Evolutionary conservation across 176 grass and related monocot species (phyloP).

Genomic region (Areca catechu): DNA sequence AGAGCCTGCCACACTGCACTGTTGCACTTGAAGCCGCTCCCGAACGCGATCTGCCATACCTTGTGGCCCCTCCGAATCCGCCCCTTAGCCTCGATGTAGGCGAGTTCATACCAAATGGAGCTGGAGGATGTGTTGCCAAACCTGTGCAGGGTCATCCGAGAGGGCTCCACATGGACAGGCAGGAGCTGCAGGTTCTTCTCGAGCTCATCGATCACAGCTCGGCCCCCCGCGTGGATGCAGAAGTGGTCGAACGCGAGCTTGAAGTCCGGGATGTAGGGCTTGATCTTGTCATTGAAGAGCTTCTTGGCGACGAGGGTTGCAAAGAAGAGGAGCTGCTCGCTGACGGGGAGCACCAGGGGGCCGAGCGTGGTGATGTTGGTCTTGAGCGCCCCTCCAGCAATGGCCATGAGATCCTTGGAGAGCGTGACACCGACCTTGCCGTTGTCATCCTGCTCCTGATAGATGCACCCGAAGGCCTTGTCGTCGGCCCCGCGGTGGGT

Average conservation of each 20-base stretch:
- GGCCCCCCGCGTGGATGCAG: constrained; percentile 51
- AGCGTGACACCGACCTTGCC: constrained; percentile 29
- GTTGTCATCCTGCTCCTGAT: constrained; percentile 42
- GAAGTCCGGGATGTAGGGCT: constrained; percentile 45
- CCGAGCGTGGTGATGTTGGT: constrained; percentile 46
- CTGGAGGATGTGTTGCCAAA: constrained; percentile 50
- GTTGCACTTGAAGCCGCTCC: constrained; percentile 52
- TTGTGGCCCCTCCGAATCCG: constrained; percentile 32
- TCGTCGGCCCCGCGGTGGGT: constrained; percentile 33
- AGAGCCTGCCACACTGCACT: constrained; percentile 48
- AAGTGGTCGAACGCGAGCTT: constrained; percentile 51
- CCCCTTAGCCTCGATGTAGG: constrained; percentile 39
- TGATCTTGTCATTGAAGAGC: constrained; percentile 36
- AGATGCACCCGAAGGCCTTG: constrained; percentile 37
- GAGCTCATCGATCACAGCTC: constrained; percentile 50
- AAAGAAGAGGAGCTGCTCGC: constrained; percentile 46
- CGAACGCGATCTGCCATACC: constrained; percentile 48
- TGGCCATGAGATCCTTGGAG: constrained; percentile 51
- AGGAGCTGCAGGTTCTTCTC: constrained; percentile 45
- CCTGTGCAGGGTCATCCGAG: constrained; percentile 45
- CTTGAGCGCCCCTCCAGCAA: constrained; percentile 41
- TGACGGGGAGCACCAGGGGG: constrained; percentile 42
- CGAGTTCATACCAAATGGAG: constrained; percentile 47
- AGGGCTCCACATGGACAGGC: constrained; percentile 40
- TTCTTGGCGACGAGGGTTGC: constrained; percentile 20